These are phyloP conservation scores for Sesbania bispinosa DNA, from an alignment of 306 rosid species.

Conservation along the genomic window DNA sequence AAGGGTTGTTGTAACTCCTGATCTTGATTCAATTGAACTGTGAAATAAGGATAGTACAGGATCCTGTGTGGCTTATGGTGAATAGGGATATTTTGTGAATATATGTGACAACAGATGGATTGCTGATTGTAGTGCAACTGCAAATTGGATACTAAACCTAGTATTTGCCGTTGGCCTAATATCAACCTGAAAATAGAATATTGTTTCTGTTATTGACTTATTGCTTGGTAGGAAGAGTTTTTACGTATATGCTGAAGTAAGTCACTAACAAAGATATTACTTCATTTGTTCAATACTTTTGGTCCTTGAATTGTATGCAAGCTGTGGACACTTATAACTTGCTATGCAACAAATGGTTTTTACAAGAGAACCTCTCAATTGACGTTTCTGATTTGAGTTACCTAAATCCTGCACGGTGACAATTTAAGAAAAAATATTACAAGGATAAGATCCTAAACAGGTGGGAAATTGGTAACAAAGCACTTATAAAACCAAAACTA, in stretches of 20 bases:
- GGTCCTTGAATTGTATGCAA: background rate
- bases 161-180: background rate
- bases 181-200: background rate
- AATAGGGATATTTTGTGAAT: constrained; percentile 22
- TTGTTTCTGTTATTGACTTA: background rate
- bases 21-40: constrained; percentile 41
- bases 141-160: background rate
- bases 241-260: background rate
- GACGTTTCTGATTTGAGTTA: background rate
- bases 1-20: constrained; percentile 51
- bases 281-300: constrained; percentile 1
- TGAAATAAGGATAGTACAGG: constrained; percentile 8
- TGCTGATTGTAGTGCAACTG: constrained; percentile 7
- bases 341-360: background rate
- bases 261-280: background rate
- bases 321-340: background rate
- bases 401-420: background rate
- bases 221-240: background rate
- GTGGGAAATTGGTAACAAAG: no score
- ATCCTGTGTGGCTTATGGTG: constrained; percentile 18
- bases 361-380: background rate
- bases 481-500: no score
- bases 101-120: constrained; percentile 22
- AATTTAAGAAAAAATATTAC: no score
- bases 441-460: no score